Percentiles rank a stretch among this genome's conserved stretches.
phyloP scores from a whole-genome alignment of 257 asterid species.

The Ocimum tenuiflorum region DNA sequence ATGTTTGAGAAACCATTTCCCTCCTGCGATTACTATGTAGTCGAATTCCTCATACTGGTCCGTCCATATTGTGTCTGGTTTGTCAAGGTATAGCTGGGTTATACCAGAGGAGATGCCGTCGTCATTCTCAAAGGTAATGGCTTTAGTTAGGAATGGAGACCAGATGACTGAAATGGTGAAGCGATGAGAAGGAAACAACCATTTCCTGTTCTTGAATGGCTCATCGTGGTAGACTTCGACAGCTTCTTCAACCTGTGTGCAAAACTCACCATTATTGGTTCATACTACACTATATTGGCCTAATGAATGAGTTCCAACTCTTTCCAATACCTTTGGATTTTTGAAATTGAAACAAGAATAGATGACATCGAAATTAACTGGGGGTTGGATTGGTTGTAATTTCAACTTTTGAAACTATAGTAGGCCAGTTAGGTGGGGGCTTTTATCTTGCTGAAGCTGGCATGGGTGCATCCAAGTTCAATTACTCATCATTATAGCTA shows the following conservation, averaged over 20 bases:
- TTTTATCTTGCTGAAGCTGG: no score
- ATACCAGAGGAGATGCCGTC: slow-evolving; percentile 53
- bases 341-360: no score
- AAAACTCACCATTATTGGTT: no score
- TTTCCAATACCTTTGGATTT: no score
- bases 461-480: no score
- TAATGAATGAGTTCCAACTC: no score
- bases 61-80: slow-evolving; percentile 57
- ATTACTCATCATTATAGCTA: no score
- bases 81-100: slow-evolving; percentile 57
- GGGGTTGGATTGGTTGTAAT: no score
- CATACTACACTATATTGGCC: no score
- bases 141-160: slow-evolving; percentile 67
- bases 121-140: slow-evolving; percentile 51
- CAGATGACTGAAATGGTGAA: slow-evolving; percentile 61
- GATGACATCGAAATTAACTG: no score
- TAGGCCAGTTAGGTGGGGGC: no score
- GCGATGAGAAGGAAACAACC: slow-evolving; percentile 53
- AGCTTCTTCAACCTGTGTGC: slow-evolving; percentile 50
- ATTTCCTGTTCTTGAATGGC: slow-evolving; percentile 47
- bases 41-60: slow-evolving; percentile 40
- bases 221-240: slow-evolving; percentile 63
- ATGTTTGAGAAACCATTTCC: slow-evolving; percentile 70
- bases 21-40: slow-evolving; percentile 48
- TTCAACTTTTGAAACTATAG: no score